Base-by-base conservation (phyloP, 768 basidiomycete species). In the Gloeopeniophorella convolvens region DNA sequence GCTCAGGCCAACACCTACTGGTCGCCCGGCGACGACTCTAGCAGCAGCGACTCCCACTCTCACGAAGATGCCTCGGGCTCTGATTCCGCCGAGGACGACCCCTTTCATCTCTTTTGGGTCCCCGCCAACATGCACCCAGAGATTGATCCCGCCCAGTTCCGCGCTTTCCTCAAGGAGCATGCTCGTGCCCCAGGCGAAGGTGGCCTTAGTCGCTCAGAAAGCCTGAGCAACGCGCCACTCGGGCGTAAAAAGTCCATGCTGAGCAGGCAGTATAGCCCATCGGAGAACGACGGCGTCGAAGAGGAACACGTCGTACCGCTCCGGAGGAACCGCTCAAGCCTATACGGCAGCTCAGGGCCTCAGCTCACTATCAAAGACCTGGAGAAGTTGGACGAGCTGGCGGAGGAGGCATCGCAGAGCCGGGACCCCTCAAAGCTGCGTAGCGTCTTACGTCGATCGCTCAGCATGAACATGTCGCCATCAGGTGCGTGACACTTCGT, bases 91-190 rank as follows among this genome's bases (percentile, higher is more conserved):
- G 65, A 76, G 32, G 83, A 89, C 60, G 89, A 95, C 70, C 85
- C 89, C 2, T 83, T 84, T 61, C 87, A 91, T 67, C 80, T 97
- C 57, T 98, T 98, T 75, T 99, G 96, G 96, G 92, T 99, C 24
- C 96, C 96, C 45, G 96, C 96, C 13, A 80, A 85, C 50, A 74
- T 97, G 30, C 96, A 98, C 65, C 96, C 96, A 26, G 96, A 99
- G 72, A 89, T 99, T 62, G 95, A 94, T 0, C 96, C 96, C 20
- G 86, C 83, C 40, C 93, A 98, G 67, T 99, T 99, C 67, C 80
- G 90, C 44, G 86, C 83, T 10, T 97, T 99, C 65, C 80, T 99
- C 59, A 89, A 93, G 66, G 89, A 95, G 60, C 96, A 98, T 69
- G 78, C 92, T 10, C 79, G 83, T 53, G 50, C 52, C 21, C 66